Conservation (phyloP, 1,139 yeast genomes). For the Meyerozyma carpophila region DNA sequence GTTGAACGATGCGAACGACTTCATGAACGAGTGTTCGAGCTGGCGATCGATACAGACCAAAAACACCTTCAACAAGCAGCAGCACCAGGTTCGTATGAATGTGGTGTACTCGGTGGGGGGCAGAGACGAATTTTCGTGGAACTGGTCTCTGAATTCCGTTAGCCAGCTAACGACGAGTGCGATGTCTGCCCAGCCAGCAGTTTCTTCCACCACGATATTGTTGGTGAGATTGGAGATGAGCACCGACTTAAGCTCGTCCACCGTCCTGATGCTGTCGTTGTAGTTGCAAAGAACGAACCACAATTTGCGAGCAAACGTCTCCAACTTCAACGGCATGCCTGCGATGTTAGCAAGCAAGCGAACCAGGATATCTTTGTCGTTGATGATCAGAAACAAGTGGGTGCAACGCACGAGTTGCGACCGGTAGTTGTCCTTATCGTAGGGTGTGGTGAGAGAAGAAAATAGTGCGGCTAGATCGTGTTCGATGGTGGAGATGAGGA, state of each 20-base stretch:
- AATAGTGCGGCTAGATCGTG: constrained; percentile 3
- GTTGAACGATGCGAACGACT: constrained; percentile 3
- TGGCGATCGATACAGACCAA: constrained; percentile 6
- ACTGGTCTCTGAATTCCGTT: constrained; percentile 13
- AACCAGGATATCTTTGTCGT: constrained; percentile 31
- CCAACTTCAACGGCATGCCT: constrained; percentile 24
- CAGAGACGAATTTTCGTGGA: background rate
- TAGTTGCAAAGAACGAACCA: constrained; percentile 26
- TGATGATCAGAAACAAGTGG: constrained; percentile 31
- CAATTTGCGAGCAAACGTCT: constrained; percentile 26
- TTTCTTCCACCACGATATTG: constrained; percentile 22
- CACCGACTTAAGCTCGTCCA: constrained; percentile 25
- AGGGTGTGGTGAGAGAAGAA: constrained; percentile 4
- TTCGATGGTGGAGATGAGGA: constrained; percentile 9
- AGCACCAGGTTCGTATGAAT: constrained; percentile 3
- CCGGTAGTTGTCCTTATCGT: constrained; percentile 1
- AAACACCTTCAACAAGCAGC: constrained; percentile 6
- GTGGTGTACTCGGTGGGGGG: constrained; percentile 1
- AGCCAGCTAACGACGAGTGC: constrained; percentile 28
- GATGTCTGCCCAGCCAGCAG: constrained; percentile 24
- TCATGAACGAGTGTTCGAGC: constrained; percentile 5
- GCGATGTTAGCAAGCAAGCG: constrained; percentile 22
- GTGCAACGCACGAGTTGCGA: constrained; percentile 4
- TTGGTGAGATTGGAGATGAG: constrained; percentile 26
- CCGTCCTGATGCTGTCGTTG: constrained; percentile 5